phyloP scores from a whole-genome alignment of 257 asterid genomes.

The Schizonepeta tenuifolia region DNA sequence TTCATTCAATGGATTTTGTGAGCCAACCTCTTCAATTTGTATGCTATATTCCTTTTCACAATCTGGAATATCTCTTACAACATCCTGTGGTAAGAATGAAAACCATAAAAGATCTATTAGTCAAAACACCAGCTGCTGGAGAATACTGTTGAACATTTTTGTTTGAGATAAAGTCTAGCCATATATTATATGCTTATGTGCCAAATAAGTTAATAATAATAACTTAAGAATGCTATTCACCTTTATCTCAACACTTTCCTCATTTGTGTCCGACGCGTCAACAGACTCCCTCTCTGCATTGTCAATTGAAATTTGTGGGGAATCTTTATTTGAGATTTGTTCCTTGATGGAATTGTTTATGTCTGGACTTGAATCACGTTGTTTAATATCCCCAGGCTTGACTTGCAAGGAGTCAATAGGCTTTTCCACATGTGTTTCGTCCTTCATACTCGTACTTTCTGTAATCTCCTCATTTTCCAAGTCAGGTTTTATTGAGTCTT shows the following conservation, averaged over 20 bases:
- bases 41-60: constrained; percentile 17
- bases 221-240: constrained; percentile 1
- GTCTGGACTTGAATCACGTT: constrained; percentile 27
- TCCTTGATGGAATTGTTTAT: constrained; percentile 18
- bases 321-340: constrained; percentile 25
- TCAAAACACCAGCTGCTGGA: too few species aligned
- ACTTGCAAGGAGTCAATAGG: constrained; percentile 23
- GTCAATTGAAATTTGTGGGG: constrained; percentile 32
- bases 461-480: constrained; percentile 23
- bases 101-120: background rate
- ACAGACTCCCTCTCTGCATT: constrained; percentile 21
- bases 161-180: background rate
- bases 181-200: background rate
- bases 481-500: constrained; percentile 29
- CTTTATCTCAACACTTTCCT: constrained; percentile 30
- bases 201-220: background rate
- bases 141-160: constrained; percentile 4
- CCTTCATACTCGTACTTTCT: constrained; percentile 25
- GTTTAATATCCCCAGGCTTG: constrained; percentile 31
- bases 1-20: constrained; percentile 22
- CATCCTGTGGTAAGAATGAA: constrained; percentile 33
- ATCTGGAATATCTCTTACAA: constrained; percentile 21
- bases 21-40: constrained; percentile 26
- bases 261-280: constrained; percentile 27
- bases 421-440: constrained; percentile 35